Evolutionary conservation across 2,329 filamentous ascomycete species (phyloP), one percentile per base, ranked within the genome.

Genomic region (Alternaria novae-zelandiae): DNA sequence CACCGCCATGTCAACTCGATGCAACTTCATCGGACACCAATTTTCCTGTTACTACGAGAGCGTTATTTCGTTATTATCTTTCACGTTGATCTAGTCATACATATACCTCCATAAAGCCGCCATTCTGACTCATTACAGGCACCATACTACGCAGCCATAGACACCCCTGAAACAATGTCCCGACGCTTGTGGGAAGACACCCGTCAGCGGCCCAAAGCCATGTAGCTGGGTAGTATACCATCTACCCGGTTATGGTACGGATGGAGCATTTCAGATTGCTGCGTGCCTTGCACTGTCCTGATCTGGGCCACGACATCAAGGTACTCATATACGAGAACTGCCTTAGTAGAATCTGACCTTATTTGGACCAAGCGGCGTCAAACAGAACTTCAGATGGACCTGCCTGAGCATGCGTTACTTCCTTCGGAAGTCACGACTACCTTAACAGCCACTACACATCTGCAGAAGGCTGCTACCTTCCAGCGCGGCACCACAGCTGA

Each of bases 161-260:
- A 43, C 17, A 32, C 55, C 2, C 41, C 51, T 12, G 47, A 59
- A 43, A 56, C 58, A 8, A 60, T 65, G 11, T 57, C 44, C 20
- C 46, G 9, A 15, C 46, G 59, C n/a, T 47, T 67, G 36, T 28
- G 56, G 32, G 56, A 61, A 61, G 65, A 65, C 49, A 13, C 58
- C 54, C 7, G 62, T 65, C 9, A 50, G 30, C 23, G 20, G n/a
- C n/a, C 51, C 54, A n/a, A 53, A 58, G 49, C 32, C 53, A 11
- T 67, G 65, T 26, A 65, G 65, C 45, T 65, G 59, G 62, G 56
- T 61, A 23, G 59, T 32, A 15, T 67, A 50, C 41, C 36, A 67
- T 46, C 54, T 67, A 13, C 53, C 62, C 1, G 56, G 26, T 6
- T 57, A 62, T 21, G 7, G 54, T 7, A 62, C 50, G 3, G 13